Conservation (phyloP, 2,329 filamentous ascomycete genomes). For the Ilyonectria robusta region DNA sequence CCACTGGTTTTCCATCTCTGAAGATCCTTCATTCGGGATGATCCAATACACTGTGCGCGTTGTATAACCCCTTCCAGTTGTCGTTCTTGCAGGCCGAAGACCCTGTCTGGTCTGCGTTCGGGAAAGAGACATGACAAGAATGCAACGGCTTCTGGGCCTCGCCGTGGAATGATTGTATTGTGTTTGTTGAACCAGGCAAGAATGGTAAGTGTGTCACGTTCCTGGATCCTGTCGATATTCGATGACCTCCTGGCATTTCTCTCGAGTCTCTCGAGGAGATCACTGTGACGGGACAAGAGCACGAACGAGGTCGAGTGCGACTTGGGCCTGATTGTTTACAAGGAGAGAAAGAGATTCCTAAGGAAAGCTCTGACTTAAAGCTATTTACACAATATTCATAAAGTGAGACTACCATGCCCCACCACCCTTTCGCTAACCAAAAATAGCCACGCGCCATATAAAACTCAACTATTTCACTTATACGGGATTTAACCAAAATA, state of each 20-base stretch:
- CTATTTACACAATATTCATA: too few species aligned
- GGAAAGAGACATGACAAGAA: slow-evolving; percentile 80
- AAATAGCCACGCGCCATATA: too few species aligned
- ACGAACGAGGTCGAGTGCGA: too few species aligned
- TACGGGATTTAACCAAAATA: too few species aligned
- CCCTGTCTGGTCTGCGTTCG: slow-evolving; percentile 77
- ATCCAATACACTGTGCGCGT: slow-evolving; percentile 71
- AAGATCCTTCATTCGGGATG: slow-evolving; percentile 69
- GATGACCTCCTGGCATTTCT: background rate
- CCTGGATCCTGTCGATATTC: slow-evolving; percentile 24
- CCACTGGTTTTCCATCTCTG: slow-evolving; percentile 69
- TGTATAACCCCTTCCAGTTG: slow-evolving; percentile 74
- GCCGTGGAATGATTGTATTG: slow-evolving; percentile 67
- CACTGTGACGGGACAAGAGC: too few species aligned
- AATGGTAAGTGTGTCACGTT: slow-evolving; percentile 54
- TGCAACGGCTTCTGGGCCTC: slow-evolving; percentile 62
- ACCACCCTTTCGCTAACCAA: too few species aligned
- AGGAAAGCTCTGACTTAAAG: too few species aligned
- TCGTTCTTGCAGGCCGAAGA: slow-evolving; percentile 74
- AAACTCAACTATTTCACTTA: too few species aligned
- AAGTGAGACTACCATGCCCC: too few species aligned
- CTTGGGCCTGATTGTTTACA: too few species aligned
- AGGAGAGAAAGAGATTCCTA: background rate
- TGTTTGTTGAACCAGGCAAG: slow-evolving; percentile 76
- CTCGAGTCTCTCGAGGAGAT: background rate